phyloP scores from a whole-genome alignment of 2,329 filamentous ascomycete species.

The Endothia cerciana region DNA sequence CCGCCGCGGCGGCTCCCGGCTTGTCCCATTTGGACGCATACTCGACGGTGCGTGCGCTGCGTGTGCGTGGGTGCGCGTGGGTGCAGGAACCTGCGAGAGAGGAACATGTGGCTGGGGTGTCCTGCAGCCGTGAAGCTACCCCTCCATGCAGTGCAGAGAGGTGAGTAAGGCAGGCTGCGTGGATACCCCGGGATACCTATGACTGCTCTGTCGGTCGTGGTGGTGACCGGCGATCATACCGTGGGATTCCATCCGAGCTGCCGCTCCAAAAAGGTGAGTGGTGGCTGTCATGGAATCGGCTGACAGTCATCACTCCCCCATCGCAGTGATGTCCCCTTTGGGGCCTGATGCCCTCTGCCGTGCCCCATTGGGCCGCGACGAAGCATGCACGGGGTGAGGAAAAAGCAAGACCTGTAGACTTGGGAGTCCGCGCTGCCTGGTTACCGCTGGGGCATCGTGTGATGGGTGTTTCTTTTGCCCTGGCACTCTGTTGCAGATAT shows the following conservation, averaged over 20 bases:
- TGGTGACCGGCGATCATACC: not conserved
- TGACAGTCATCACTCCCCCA: not conserved
- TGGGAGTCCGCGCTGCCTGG: not conserved
- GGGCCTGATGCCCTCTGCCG: not conserved
- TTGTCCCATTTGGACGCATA: not conserved
- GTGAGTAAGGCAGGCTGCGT: not conserved
- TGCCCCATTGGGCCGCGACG: constrained; percentile 1
- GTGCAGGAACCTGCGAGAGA: not conserved
- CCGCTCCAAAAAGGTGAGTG: not conserved
- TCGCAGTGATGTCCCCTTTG: not conserved
- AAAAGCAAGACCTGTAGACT: not conserved
- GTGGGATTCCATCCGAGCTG: not conserved
- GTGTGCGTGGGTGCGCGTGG: not conserved
- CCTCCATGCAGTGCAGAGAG: constrained; percentile 11
- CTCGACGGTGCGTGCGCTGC: constrained; percentile 1
- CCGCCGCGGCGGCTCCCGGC: not conserved
- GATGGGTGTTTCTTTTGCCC: not conserved
- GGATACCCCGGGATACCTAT: constrained; percentile 2
- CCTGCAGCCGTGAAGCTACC: constrained; percentile 13
- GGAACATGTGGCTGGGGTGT: constrained; percentile 9
- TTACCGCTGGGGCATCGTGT: constrained; percentile 12
- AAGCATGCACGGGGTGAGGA: not conserved
- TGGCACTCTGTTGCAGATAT: constrained; percentile 8
- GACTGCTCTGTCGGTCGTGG: not conserved
- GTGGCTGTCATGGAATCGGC: not conserved